Evolutionary conservation across 2,329 filamentous ascomycete species (phyloP).

Genomic region (Colletotrichum chrysophilum): DNA sequence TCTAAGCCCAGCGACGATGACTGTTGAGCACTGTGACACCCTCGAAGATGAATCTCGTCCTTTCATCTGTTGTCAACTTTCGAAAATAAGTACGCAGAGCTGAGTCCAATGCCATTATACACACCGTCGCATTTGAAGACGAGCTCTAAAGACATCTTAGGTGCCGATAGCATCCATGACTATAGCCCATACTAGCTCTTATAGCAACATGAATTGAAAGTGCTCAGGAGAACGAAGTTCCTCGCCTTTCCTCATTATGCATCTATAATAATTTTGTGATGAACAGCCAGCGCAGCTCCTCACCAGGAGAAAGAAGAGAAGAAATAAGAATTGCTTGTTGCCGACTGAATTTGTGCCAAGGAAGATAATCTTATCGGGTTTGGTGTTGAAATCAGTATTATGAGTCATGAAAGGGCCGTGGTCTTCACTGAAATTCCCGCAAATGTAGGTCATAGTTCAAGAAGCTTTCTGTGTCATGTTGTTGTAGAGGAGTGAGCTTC

Average conservation of each 20-base stretch:
- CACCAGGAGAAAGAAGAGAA: neutral
- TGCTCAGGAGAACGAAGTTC: neutral
- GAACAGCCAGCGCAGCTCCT: neutral
- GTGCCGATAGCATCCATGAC: no score
- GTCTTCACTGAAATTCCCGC: no score
- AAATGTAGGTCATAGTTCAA: no score
- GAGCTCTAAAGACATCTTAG: neutral
- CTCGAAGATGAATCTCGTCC: neutral
- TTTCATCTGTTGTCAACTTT: neutral
- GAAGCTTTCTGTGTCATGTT: no score
- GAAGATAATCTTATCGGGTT: neutral
- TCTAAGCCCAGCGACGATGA: neutral
- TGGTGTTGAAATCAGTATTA: accelerated
- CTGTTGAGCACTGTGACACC: neutral
- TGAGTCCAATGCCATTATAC: neutral
- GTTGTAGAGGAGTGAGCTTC: neutral
- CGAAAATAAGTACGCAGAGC: neutral
- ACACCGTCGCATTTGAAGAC: neutral
- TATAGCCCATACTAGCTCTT: neutral
- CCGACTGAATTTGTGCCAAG: neutral
- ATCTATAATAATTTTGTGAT: neutral
- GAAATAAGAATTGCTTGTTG: neutral
- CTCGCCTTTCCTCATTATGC: neutral
- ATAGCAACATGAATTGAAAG: neutral
- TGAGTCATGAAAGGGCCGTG: no score